These are phyloP conservation scores for Gonapodya prolifera DNA, from an alignment of 192 early-diverging fungal species.

Conservation along the genomic window DNA sequence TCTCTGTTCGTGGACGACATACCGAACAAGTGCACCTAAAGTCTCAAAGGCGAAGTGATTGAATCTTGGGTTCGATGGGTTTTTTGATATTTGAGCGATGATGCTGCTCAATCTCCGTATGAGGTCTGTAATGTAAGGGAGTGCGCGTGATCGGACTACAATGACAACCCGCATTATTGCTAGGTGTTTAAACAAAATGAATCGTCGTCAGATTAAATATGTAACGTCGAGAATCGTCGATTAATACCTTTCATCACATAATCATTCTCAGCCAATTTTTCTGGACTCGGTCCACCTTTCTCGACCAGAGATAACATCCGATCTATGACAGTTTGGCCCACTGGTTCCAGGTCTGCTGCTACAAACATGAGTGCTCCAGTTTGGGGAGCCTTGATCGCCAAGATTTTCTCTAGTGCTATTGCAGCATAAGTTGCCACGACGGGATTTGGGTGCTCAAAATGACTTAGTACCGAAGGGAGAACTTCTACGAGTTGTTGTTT, in stretches of 20 bases:
- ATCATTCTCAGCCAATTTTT: constrained; percentile 93
- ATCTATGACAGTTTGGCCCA: constrained; percentile 51
- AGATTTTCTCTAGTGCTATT: constrained; percentile 77
- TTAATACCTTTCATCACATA: constrained; percentile 76
- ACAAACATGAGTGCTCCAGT: constrained; percentile 29
- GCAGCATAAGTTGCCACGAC: constrained; percentile 89
- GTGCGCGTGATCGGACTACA: constrained; percentile 57
- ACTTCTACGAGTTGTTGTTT: constrained; percentile 63
- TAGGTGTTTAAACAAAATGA: constrained; percentile 13
- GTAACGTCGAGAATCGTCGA: background rate
- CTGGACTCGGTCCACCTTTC: constrained; percentile 54
- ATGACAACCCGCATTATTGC: constrained; percentile 78
- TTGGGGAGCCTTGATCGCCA: constrained; percentile 56
- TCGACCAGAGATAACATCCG: constrained; percentile 69
- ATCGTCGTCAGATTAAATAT: constrained; percentile 1
- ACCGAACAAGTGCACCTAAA: constrained; percentile 70
- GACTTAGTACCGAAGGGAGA: constrained; percentile 63
- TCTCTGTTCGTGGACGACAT: constrained; percentile 55
- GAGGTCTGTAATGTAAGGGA: constrained; percentile 55
- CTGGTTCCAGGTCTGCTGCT: constrained; percentile 54
- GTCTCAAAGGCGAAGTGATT: constrained; percentile 95
- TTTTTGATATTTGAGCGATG: constrained; percentile 71
- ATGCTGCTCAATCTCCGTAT: constrained; percentile 65
- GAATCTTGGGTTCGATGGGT: constrained; percentile 96
- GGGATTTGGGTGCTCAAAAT: constrained; percentile 66